Evolutionary conservation across 2,329 filamentous ascomycete species (phyloP).

Genomic region (Blumeriella jaapii): DNA sequence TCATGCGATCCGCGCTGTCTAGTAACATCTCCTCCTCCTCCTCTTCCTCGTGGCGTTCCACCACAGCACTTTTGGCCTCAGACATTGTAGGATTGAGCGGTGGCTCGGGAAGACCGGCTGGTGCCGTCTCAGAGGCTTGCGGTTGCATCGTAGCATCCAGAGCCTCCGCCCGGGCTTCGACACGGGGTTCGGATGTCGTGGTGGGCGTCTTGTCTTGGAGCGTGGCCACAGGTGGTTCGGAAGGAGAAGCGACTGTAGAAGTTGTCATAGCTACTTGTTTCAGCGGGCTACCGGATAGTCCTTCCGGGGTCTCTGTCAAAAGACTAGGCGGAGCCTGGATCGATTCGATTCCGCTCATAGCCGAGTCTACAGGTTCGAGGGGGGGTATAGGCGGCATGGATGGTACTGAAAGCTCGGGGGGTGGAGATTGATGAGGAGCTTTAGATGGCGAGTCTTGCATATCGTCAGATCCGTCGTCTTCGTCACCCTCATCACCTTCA

Average conservation of each 20-base stretch:
- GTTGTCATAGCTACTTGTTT: slow-evolving; percentile 22
- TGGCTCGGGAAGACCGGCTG: slow-evolving; percentile 11
- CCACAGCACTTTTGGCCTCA: slow-evolving; percentile 8
- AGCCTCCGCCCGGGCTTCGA: background rate
- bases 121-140: slow-evolving; percentile 8
- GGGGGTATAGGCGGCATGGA: slow-evolving; percentile 9
- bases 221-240: slow-evolving; percentile 8
- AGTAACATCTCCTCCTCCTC: slow-evolving; percentile 22
- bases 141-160: slow-evolving; percentile 16
- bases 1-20: slow-evolving; percentile 18
- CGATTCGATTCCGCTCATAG: slow-evolving; percentile 13
- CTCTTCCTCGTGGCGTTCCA: slow-evolving; percentile 16
- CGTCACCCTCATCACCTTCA: slow-evolving; percentile 36
- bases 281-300: slow-evolving; percentile 22
- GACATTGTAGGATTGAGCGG: slow-evolving; percentile 14
- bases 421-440: slow-evolving; percentile 16
- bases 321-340: slow-evolving; percentile 6
- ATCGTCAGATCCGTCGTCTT: slow-evolving; percentile 33
- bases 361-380: slow-evolving; percentile 8
- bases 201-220: slow-evolving; percentile 1
- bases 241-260: slow-evolving; percentile 22
- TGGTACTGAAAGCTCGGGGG: slow-evolving; percentile 8
- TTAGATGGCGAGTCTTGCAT: slow-evolving; percentile 25
- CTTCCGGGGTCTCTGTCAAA: slow-evolving; percentile 13
- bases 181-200: background rate